phyloP scores from a whole-genome alignment of 2,329 filamentous ascomycete species.

The Sphaerulina populicola region DNA sequence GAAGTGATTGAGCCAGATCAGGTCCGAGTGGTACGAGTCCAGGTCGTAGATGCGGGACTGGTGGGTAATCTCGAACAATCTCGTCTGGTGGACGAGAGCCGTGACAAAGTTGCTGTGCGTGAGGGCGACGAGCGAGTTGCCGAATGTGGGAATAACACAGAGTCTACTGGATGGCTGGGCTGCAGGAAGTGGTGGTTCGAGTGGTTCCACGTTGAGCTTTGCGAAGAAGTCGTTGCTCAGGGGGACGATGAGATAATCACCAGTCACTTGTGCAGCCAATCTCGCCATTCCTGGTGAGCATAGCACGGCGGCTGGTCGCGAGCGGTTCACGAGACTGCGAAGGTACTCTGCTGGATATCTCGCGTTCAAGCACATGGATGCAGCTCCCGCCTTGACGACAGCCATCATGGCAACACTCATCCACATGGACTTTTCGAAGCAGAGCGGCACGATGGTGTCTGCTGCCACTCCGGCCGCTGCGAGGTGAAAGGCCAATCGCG shows the following conservation, averaged over 20 bases:
- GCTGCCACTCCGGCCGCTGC: background rate
- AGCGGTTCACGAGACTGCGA: constrained; percentile 20
- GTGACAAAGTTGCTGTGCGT: constrained; percentile 11
- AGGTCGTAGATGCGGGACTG: constrained; percentile 21
- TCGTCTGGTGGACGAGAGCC: background rate
- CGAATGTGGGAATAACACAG: constrained; percentile 29
- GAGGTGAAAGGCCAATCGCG: constrained; percentile 4
- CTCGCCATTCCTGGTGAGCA: background rate
- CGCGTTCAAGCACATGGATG: constrained; percentile 26
- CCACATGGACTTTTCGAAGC: constrained; percentile 27
- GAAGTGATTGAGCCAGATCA: constrained; percentile 21
- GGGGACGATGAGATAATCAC: background rate
- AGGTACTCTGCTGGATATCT: constrained; percentile 24
- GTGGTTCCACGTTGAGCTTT: background rate
- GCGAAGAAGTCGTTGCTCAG: constrained; percentile 2
- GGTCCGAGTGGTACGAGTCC: constrained; percentile 22
- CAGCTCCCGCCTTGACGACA: constrained; percentile 29
- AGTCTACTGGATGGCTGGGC: background rate
- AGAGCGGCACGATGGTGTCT: constrained; percentile 17
- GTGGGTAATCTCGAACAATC: constrained; percentile 1
- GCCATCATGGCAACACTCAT: constrained; percentile 25
- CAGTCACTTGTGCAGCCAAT: background rate
- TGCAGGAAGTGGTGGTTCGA: background rate
- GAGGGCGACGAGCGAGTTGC: constrained; percentile 29
- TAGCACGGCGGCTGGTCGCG: background rate